Percentiles rank a stretch among this genome's conserved stretches.
phyloP scores from a whole-genome alignment of 1,284 basidiomycete genomes.

The Apiotrichum gracile region DNA sequence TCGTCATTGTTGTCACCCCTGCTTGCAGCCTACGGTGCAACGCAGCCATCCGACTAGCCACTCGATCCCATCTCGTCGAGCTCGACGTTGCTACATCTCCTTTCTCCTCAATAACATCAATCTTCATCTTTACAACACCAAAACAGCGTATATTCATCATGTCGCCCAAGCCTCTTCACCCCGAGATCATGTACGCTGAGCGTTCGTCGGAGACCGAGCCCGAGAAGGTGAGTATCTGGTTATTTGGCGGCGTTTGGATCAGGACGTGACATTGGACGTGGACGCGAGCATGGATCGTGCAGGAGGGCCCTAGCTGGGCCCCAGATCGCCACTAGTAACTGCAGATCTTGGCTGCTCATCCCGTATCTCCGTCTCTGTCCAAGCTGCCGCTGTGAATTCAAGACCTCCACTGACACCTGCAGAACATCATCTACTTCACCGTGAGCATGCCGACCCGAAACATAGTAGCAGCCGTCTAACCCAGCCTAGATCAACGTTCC shows the following conservation, averaged over 20 bases:
- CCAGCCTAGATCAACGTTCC: slow-evolving; percentile 56
- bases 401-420: neutral
- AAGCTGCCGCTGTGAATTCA: neutral
- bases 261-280: too few relatives aligned
- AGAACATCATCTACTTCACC: slow-evolving; percentile 80
- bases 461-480: neutral
- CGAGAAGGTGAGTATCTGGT: slow-evolving; percentile 57
- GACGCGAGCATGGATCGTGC: too few relatives aligned
- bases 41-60: too few relatives aligned
- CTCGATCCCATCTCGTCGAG: too few relatives aligned
- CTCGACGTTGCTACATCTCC: neutral
- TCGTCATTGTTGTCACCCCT: neutral
- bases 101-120: neutral
- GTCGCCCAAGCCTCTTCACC: slow-evolving; percentile 53
- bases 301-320: too few relatives aligned
- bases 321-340: too few relatives aligned
- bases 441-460: slow-evolving; percentile 37
- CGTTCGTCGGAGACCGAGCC: slow-evolving; percentile 63
- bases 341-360: too few relatives aligned
- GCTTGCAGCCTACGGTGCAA: too few relatives aligned
- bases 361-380: too few relatives aligned
- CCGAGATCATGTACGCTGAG: slow-evolving; percentile 88
- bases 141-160: slow-evolving; percentile 16
- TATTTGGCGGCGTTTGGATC: neutral
- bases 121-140: neutral